Evolutionary conservation across 352 stramenopile species (phyloP).

Genomic region (Globisporangium splendens): DNA sequence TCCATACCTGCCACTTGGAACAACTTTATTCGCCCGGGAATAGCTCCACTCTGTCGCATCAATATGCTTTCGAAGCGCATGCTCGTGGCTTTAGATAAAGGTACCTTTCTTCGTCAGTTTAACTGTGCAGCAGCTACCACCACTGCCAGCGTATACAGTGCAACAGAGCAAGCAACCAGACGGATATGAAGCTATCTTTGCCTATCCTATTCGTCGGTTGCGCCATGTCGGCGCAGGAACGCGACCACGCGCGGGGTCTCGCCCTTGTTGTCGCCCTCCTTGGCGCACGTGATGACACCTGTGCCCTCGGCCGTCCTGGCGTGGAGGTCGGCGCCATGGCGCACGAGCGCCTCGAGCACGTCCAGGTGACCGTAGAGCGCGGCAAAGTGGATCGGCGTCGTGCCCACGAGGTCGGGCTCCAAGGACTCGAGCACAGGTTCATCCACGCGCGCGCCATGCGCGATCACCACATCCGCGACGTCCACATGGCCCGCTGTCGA

Average conservation of each 20-base stretch:
- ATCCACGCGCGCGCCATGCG: background rate
- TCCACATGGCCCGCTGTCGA: background rate
- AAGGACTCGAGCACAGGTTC: background rate
- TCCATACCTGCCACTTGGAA: no score
- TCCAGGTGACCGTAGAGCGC: constrained; percentile 4
- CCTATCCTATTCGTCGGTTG: background rate
- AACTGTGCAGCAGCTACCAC: no score
- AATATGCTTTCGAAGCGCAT: no score
- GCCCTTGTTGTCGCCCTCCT: constrained; percentile 1
- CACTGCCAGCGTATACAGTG: no score
- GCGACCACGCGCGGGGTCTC: background rate
- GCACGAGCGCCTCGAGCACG: constrained; percentile 7
- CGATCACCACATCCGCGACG: constrained; percentile 3
- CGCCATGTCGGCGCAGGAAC: constrained; percentile 8
- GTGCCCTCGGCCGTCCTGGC: constrained; percentile 8
- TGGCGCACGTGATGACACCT: constrained; percentile 4
- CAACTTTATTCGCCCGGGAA: no score
- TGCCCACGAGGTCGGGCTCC: constrained; percentile 9
- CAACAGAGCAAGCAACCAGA: no score
- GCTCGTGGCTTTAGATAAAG: no score
- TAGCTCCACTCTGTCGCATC: no score
- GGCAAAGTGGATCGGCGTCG: constrained; percentile 9
- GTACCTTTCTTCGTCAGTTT: no score
- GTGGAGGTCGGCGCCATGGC: constrained; percentile 5
- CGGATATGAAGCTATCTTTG: no score